Base-by-base conservation (phyloP, 345 rosid species). In the Eucalyptus curtisii region DNA sequence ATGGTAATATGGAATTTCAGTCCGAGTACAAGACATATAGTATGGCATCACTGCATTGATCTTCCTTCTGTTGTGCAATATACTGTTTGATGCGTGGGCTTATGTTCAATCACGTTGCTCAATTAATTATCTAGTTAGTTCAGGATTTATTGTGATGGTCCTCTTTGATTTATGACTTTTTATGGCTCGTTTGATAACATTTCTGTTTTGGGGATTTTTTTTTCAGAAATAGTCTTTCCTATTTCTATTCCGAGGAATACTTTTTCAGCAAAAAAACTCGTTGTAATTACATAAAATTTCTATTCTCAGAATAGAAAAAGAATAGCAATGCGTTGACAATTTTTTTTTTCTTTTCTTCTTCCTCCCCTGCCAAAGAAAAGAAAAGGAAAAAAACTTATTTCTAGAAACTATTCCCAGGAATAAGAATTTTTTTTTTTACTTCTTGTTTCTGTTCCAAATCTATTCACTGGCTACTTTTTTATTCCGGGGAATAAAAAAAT, bases 351-450 rank as follows among this genome's bases (percentile, higher is more conserved):
- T 52, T 52, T 52, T 52, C 57, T 52, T 52, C 57, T 52, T 52
- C 10, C 57, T 52, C 4, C 2, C 1, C 9, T 1, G 2, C 13
- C 1, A 1, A 49, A 13, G 10, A 52, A 52, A 52, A 3, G 4
- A 19, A 52, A 19, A 52, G 17, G 19, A 0, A 50, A 52, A 19
- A 52, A 52, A 52, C 1, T 3, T 52, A 52, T 52, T 52, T 52
- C 1, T 52, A 19, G 4, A 52, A 52, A 52, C 19, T 52, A 2
- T 52, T 52, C 2, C 1, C 0, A 8, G 0, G 0, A 50, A 50
- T 2, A 52, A 19, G 10, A 52, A 52, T 52, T 17, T 50, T 7
- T 16, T 2, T 7, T 50, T 17, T 15, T 15, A 50, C 3, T 52
- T 52, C 24, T 52, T 1, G 0, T 52, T 2, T 52, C 8, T 52